Base-by-base conservation (phyloP, 2,329 filamentous ascomycete species). In the Chlorencoelia australis region DNA sequence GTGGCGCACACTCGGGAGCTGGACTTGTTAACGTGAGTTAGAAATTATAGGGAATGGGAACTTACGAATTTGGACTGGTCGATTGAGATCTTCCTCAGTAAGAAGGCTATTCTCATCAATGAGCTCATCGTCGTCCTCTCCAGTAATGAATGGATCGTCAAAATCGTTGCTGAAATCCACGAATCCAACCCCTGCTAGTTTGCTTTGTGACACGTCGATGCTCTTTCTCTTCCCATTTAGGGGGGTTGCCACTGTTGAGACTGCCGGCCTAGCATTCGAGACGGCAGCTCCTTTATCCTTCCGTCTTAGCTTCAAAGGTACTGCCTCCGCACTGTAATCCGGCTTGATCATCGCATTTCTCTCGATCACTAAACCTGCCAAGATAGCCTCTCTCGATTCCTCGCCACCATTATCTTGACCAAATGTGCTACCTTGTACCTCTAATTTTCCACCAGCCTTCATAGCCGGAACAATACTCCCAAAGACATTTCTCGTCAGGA, bases 81-180 rank as follows among this genome's bases (percentile, higher is more conserved):
- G 71, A 48, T 75, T 76, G 49, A 91, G 68, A 55, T 98, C 89
- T 43, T 86, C 84, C 53, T 88, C 87, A 3, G 80, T 85, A 50
- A 98, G 67, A 20, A 98, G 67, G 7, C 77, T 79, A 53, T 95
- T 82, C 59, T 96, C 91, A 55, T 96, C 87, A 48, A 98, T 91
- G 36, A 94, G 63, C 37, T 93, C 88, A 46, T 93, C 86, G 50
- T 87, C 82, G 30, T 71, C 72, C 37, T 72, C 65, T 28, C 68
- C 69, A 42, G 47, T 56, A 21, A 59, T 64, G 40, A 64, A 72
- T 54, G 54, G 64, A 41, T 63, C 61, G 44, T 67, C 68, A 39
- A 79, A 66, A 46, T 84, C 77, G 47, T 81, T 74, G 46, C 68
- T 69, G 43, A 79, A 72, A 51, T 82, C 77, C 24, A 83, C 72